These are phyloP conservation scores for Botryotinia calthae DNA, from an alignment of 2,329 filamentous ascomycete genomes.

Conservation along the genomic window DNA sequence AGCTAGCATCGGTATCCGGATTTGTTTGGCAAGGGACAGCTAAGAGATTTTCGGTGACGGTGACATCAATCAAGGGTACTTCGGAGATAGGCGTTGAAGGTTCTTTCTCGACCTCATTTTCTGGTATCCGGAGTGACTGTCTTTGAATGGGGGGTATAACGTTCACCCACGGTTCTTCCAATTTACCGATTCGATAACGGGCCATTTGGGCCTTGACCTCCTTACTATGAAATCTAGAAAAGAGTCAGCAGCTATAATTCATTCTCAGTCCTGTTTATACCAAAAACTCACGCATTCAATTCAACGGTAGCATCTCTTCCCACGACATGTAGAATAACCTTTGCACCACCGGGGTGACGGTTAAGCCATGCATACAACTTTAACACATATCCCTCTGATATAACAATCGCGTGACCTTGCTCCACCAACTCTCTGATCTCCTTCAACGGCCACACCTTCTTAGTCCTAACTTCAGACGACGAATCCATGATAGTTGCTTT, in stretches of 20 bases:
- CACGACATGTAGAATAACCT: constrained; percentile 89
- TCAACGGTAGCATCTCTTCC: constrained; percentile 93
- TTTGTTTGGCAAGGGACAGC: constrained; percentile 39
- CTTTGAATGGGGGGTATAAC: constrained; percentile 83
- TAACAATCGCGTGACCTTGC: constrained; percentile 17
- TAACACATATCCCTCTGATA: constrained; percentile 53
- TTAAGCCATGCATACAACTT: constrained; percentile 86
- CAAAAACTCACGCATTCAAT: constrained; percentile 73
- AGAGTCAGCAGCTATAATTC: constrained; percentile 8
- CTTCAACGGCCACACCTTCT: constrained; percentile 12
- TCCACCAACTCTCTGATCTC: constrained; percentile 15
- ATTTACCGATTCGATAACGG: constrained; percentile 75
- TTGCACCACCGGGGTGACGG: constrained; percentile 89
- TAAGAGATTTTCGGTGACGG: constrained; percentile 68
- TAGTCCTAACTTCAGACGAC: constrained; percentile 1
- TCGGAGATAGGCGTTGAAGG: constrained; percentile 3
- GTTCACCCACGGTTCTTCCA: constrained; percentile 81
- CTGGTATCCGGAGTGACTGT: constrained; percentile 1
- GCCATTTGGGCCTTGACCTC: constrained; percentile 75
- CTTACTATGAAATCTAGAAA: constrained; percentile 70
- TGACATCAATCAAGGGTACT: background rate
- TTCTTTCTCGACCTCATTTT: constrained; percentile 6
- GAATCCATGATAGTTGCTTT: constrained; percentile 13
- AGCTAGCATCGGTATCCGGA: constrained; percentile 1
- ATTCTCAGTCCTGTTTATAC: background rate